These are phyloP conservation scores for Ascochyta rabiei DNA, from an alignment of 2,329 filamentous ascomycete genomes.

Conservation along the genomic window DNA sequence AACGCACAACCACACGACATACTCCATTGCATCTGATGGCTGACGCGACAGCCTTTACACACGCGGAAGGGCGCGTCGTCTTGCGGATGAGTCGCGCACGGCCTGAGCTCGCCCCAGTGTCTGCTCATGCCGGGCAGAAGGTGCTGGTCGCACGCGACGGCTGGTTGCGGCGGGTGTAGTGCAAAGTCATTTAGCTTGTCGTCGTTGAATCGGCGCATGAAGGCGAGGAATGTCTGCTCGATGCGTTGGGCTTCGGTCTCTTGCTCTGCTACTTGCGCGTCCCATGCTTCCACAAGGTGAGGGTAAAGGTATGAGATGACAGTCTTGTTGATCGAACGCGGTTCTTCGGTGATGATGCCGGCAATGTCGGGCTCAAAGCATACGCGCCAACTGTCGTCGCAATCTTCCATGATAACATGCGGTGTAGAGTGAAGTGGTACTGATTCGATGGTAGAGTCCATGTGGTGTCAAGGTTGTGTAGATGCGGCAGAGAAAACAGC, in stretches of 20 bases:
- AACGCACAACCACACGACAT: neutral
- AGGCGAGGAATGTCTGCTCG: neutral
- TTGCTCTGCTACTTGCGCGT: neutral
- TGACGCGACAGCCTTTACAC: neutral
- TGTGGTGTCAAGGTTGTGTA: neutral
- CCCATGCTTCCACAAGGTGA: neutral
- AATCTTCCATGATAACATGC: neutral
- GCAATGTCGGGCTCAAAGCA: neutral
- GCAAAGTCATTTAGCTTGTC: neutral
- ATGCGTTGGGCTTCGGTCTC: neutral
- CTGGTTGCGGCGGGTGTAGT: neutral
- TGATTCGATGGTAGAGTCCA: neutral
- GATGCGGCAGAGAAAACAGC: neutral
- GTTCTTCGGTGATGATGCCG: neutral
- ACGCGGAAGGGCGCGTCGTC: neutral
- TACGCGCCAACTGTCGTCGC: neutral
- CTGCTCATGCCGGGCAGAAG: neutral
- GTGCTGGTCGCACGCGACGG: neutral
- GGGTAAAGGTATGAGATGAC: neutral
- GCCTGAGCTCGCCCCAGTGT: neutral
- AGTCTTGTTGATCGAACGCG: neutral
- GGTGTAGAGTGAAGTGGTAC: neutral
- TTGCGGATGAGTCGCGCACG: neutral
- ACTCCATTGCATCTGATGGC: neutral
- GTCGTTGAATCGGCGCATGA: neutral